Base-by-base conservation (phyloP, 1,284 basidiomycete species). In the Cryptococcus deneoformans region DNA sequence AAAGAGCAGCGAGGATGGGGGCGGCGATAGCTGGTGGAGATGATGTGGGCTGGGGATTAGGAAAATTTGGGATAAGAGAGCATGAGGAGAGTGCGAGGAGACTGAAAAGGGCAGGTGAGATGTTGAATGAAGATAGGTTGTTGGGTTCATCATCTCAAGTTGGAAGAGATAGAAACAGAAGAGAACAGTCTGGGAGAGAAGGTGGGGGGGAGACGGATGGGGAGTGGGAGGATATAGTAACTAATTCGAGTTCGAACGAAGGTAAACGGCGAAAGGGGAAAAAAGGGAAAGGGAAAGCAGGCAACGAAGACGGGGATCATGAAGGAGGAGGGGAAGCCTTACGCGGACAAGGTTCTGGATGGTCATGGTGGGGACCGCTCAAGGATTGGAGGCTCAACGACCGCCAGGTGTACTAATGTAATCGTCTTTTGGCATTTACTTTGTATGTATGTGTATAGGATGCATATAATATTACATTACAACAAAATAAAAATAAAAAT, bases 21-120 rank as follows among this genome's bases (percentile, higher is more conserved):
- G 54, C 54, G 11, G 54, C 43, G n/a, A 20, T 62, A 24, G 48
- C 53, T 29, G 58, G 36, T 44, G 50, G 44, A 44, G 56, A 57
- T 24, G 89, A 88, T 2, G 82, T 85, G 6, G 75, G 75, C 1
- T 90, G 88, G 87, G 86, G 86, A 0, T 75, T 90, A 38, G 87
- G 88, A 1, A 84, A 83, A 57, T 88, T 85, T 68, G 85, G 85
- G 24, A 79, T 87, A 70, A 79, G 84, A 56, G 77, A 79, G 63
- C 73, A 74, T 45, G 69, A 75, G 48, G 78, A 76, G 58, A 74
- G 69, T 47, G 72, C 73, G 46, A 68, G 62, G 54, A 52, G 72
- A 50, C 46, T 76, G 53, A 61, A 63, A 53, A 69, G 69, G 57
- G 72, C 70, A 20, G 67, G 72, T 34, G 65, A 74, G 56, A 65